phyloP scores from a whole-genome alignment of 169 alveolate species.

The Neospora caninum region DNA sequence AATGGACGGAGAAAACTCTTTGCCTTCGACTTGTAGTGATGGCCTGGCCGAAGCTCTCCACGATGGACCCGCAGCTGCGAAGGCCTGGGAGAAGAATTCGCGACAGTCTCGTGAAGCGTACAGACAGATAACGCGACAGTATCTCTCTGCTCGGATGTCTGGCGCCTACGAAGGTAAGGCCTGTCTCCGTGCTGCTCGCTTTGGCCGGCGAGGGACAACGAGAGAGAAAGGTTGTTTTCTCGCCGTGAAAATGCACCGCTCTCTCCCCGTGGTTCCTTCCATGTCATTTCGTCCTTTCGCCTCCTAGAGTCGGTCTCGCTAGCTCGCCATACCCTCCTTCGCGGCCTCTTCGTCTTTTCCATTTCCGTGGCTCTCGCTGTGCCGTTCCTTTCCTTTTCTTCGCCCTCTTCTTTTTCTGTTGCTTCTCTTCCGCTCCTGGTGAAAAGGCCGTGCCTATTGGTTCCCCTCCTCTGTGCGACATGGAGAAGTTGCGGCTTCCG shows the following conservation, averaged over 20 bases:
- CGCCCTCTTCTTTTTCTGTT: background rate
- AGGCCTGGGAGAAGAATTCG: background rate
- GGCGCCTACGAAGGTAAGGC: constrained; percentile 30
- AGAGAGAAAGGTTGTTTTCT: background rate
- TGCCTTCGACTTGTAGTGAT: no score
- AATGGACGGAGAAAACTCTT: no score
- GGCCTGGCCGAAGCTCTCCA: no score
- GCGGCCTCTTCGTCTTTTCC: background rate
- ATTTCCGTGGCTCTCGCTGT: background rate
- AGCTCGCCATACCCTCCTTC: background rate
- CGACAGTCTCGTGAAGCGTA: constrained; percentile 1
- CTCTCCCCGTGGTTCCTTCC: background rate
- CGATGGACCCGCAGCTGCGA: background rate
- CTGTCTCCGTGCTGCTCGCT: background rate
- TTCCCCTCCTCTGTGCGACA: background rate
- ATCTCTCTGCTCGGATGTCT: background rate
- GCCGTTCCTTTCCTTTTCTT: background rate
- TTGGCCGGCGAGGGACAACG: no score
- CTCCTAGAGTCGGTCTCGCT: no score
- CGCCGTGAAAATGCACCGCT: background rate
- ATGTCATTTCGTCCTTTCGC: background rate
- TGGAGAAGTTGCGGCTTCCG: no score
- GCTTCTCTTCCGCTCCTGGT: background rate
- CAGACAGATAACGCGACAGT: constrained; percentile 11
- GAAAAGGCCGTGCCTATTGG: background rate